These are phyloP conservation scores for Teratosphaeria epicoccoides DNA, from an alignment of 2,329 filamentous ascomycete species.

Conservation along the genomic window DNA sequence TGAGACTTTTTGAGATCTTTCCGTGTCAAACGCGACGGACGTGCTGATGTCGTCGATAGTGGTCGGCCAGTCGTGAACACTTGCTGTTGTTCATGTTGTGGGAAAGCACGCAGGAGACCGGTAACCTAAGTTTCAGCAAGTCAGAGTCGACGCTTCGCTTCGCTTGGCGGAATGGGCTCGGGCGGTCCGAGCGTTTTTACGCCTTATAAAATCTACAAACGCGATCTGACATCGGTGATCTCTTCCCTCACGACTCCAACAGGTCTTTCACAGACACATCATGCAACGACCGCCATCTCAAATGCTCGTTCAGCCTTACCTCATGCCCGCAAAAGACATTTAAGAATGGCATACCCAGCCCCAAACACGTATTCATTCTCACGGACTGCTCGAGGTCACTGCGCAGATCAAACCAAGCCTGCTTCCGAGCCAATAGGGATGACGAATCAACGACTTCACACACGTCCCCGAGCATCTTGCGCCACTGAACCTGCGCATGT, in stretches of 20 bases:
- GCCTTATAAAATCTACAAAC: background rate
- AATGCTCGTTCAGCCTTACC: background rate
- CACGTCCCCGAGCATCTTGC: background rate
- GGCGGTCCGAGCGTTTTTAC: background rate
- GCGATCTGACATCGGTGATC: no score
- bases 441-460: background rate
- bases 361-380: no score
- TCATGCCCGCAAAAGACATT: background rate
- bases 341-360: background rate
- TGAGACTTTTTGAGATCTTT: background rate
- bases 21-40: background rate
- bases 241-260: background rate
- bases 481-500: background rate
- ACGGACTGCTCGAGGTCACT: background rate
- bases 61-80: no score
- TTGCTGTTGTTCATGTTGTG: background rate
- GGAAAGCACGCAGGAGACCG: background rate
- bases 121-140: background rate
- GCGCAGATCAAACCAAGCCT: background rate
- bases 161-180: background rate
- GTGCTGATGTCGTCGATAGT: background rate
- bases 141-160: background rate
- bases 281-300: background rate
- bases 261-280: background rate
- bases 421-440: background rate